These are phyloP conservation scores for Pelargonium hybrid DNA, from an alignment of 441 rosid species.

Conservation along the genomic window DNA sequence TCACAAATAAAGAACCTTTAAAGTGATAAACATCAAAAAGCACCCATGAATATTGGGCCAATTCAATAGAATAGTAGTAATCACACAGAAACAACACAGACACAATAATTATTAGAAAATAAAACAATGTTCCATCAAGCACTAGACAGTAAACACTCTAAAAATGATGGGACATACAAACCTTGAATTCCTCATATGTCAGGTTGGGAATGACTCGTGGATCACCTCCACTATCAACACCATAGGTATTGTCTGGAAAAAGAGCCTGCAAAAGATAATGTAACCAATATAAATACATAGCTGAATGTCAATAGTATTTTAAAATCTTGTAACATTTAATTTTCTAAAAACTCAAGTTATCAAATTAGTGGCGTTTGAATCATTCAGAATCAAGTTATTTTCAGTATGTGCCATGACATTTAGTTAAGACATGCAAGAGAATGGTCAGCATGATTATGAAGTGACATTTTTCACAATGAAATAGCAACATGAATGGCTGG, in stretches of 20 bases:
- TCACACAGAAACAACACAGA: slow-evolving; percentile 4
- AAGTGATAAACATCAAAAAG: background rate
- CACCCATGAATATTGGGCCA: background rate
- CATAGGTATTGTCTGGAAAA: slow-evolving; percentile 78
- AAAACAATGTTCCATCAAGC: background rate
- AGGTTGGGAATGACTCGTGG: slow-evolving; percentile 83
- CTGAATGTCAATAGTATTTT: background rate
- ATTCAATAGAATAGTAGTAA: slow-evolving; percentile 4
- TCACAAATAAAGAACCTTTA: background rate
- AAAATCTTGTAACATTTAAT: background rate
- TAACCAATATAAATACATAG: slow-evolving; percentile 3
- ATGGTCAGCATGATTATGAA: background rate
- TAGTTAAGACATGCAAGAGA: background rate
- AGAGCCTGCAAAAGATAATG: slow-evolving; percentile 46
- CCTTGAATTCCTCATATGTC: slow-evolving; percentile 76
- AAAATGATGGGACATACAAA: slow-evolving; percentile 21
- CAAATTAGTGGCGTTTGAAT: background rate
- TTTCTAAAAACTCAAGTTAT: background rate
- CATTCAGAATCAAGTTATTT: background rate
- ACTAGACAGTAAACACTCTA: background rate
- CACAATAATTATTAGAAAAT: background rate
- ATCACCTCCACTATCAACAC: slow-evolving; percentile 96
- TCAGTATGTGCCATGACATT: background rate
- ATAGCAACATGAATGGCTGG: background rate
- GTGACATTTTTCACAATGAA: background rate